Base-by-base conservation (phyloP, 768 basidiomycete genomes). In the Stropharia rugosoannulata region DNA sequence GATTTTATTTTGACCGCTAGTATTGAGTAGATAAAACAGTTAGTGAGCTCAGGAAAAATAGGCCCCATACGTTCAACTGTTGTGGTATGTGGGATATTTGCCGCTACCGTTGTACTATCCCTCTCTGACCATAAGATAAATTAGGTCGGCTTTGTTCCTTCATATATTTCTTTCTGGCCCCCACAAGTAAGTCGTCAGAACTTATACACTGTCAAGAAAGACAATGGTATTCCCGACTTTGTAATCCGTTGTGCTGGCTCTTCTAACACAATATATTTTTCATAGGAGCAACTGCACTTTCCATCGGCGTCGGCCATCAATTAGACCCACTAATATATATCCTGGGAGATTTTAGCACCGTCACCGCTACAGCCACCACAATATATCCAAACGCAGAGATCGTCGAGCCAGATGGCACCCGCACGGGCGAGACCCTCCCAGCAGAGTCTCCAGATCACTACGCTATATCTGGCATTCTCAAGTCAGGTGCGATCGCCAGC, bases 271-370 rank as follows among this genome's bases (percentile, higher is more conserved):
- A 16, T 39, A 22, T 39, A 22, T 35, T 1, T 32, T 35, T n/a
- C 25, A 13, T n/a, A 38, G 37, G 27, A 13, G 49, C 42, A 18
- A 57, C 51, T 9, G 15, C 41, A 19, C 12, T 54, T 39, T 41
- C 29, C 18, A 40, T 53, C 18, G 18, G 38, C n/a, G 27, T 27
- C 0, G 71, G 70, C 0, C 73, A 74, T 52, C 56, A 64, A 19
- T 58, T 74, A 38, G 66, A 66, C 45, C 36, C 60, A 16, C 56
- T 76, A 42, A 69, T 62, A 1, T 45, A 59, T 55, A 48, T 68
- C 18, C 65, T 76, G 3, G 74, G 73, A 11, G 55, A 66, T 18
- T 70, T 76, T 57, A 45, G 58, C 4, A 63, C 68, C 16, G 50
- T 74, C 48, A 59, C 57, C 19, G 69, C 72, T 5, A 62, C 62